Conservation (phyloP, 2,329 filamentous ascomycete species). For the Fusarium aywerte region DNA sequence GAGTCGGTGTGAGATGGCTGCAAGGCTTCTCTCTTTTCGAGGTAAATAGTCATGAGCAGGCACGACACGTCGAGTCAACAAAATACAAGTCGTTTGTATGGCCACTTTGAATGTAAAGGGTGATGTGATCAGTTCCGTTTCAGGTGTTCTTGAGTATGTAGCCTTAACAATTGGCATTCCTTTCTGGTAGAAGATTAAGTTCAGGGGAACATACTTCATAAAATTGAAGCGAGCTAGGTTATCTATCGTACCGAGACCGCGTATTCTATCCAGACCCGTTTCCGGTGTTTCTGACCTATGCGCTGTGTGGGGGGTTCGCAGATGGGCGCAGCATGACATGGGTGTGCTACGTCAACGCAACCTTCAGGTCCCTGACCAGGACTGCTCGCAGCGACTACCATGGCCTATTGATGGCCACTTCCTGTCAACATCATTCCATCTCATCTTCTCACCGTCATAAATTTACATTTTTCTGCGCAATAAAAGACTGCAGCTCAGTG, state of each 20-base stretch:
- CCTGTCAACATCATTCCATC: slow-evolving; percentile 40
- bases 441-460: slow-evolving; percentile 35
- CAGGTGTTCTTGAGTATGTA: not conserved
- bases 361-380: slow-evolving; percentile 8
- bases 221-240: slow-evolving; percentile 14
- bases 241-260: slow-evolving; percentile 11
- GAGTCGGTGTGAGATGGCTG: slow-evolving; percentile 41
- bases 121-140: slow-evolving; percentile 2
- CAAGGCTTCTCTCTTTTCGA: slow-evolving; percentile 32
- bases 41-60: slow-evolving; percentile 35
- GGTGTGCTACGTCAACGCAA: slow-evolving; percentile 29
- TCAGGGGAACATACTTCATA: not conserved
- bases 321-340: slow-evolving; percentile 17
- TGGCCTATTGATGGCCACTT: slow-evolving; percentile 31
- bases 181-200: not conserved
- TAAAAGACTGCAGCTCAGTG: slow-evolving; percentile 42
- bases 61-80: slow-evolving; percentile 40
- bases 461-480: slow-evolving; percentile 23
- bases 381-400: slow-evolving; percentile 1
- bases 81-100: slow-evolving; percentile 46
- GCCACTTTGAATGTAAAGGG: slow-evolving; percentile 9
- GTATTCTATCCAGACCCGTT: slow-evolving; percentile 19
- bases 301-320: slow-evolving; percentile 17
- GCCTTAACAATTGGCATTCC: not conserved
- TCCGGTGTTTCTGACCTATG: slow-evolving; percentile 18